Evolutionary conservation across 371 early-diverging fungal genomes (phyloP), one percentile per base, ranked within the genome.

Genomic region (Edhazardia aedis): DNA sequence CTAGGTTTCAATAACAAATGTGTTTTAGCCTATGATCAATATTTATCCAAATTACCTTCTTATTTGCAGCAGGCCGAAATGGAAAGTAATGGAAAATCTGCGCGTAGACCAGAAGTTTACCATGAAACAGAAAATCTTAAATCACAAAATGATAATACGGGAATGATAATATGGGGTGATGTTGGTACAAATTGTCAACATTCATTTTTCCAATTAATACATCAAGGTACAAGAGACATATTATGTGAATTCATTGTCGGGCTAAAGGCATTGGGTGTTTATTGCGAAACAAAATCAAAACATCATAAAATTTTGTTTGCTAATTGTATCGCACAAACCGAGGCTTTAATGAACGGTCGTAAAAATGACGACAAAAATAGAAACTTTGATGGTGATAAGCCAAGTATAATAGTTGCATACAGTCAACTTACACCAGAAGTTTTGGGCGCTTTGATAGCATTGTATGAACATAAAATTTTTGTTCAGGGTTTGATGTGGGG

Each of bases 401-500:
- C 96, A 24, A 88, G 90, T 56, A 89, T 88, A 75, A 84, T 84
- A 47, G 79, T 95, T 65, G 56, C 87, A 65, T 84, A 87, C 77
- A 79, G 85, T 60, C 80, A 81, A 69, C 69, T 89, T 56, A 84
- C 82, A 18, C 92, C 96, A n/a, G 78, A 77, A 29, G 82, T 82
- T 2, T 77, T 95, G 14, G 96, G 96, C 44, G 77, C 82, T 4
- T 70, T 95, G 56, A 81, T 95, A 67, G 86, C 92, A 38, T 65
- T 88, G 70, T 93, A 95, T 64, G 96, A 95, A 76, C 96, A 95
- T 79, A 95, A 95, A 80, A 92, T 95, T 68, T 93, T 91, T 69
- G 82, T 85, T 21, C 92, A 90, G 74, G 94, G 96, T 51, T 78
- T 82, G 43, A 81, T 88, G 59, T 93, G 89, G 91, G 78, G 83